Base-by-base conservation (phyloP, 2,329 filamentous ascomycete species). In the Sporothrix pseudoabietina region DNA sequence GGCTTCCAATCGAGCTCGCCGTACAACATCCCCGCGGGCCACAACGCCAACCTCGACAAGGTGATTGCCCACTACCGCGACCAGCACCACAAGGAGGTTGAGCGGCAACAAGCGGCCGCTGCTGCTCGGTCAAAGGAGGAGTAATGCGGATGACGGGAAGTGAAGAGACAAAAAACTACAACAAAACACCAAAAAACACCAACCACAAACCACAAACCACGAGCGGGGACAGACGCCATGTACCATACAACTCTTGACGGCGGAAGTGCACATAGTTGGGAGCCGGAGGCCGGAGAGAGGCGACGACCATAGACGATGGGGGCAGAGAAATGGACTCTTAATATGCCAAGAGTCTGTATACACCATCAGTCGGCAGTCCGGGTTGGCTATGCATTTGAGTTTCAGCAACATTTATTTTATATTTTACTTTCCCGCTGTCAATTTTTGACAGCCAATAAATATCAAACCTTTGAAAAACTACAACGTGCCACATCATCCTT, bases 21-120 rank as follows among this genome's bases (percentile, higher is more conserved):
- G 26, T 83, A 83, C 79, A 88, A 87, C 79, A 82, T 89, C 22
- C 85, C 85, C 35, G 87, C 88, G 39, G 88, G 88, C 55, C 85
- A 87, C 77, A 81, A 83, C 75, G 79, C 82, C 76, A 87, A 87
- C 79, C 80, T 90, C 65, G 86, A 88, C 79, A 82, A 87, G 77
- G 83, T 89, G 39, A 83, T 88, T 19, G 87, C 85, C 78, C 88
- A 89, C 81, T 89, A 87, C 82, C 82, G 82, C 77, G 82, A 86
- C 79, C 81, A 86, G 81, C 84, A 89, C 76, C 77, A 85, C 72
- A 84, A 84, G 73, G 86, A 87, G 74, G 87, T 88, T 80, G 87
- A 86, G 77, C 83, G 85, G 76, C 89, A 89, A 81, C 82, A 81
- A 52, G 82, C 83, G 79, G 74, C 71, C 1, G 75, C 74, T 3